Percentiles rank a stretch among this genome's conserved stretches.
These are phyloP conservation scores for Zizania palustris DNA, from an alignment of 202 grass and related monocot genomes.

Conservation along the genomic window DNA sequence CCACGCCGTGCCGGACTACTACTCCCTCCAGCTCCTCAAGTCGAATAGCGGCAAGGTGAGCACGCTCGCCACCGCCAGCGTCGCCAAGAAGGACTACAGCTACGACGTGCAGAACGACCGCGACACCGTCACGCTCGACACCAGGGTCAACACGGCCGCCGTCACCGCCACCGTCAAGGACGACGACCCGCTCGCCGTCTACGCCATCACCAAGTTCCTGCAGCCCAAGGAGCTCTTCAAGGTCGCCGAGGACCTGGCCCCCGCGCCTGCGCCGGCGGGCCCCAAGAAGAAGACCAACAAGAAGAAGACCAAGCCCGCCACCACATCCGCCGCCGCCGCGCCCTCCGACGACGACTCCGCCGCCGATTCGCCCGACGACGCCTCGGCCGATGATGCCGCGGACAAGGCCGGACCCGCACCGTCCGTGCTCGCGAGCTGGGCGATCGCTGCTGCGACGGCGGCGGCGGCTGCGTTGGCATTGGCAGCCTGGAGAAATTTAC, in stretches of 20 bases:
- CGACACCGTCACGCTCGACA: slow-evolving; percentile 59
- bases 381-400: slow-evolving; percentile 35
- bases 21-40: slow-evolving; percentile 83
- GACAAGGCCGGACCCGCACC: slow-evolving; percentile 44
- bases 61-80: slow-evolving; percentile 68
- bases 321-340: slow-evolving; percentile 16
- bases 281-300: slow-evolving; percentile 61
- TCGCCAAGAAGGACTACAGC: slow-evolving; percentile 65
- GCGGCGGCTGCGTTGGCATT: slow-evolving; percentile 32
- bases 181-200: slow-evolving; percentile 68
- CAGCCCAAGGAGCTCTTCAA: slow-evolving; percentile 81
- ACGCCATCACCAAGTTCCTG: slow-evolving; percentile 68
- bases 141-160: slow-evolving; percentile 50
- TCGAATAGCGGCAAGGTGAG: slow-evolving; percentile 74
- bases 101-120: slow-evolving; percentile 56
- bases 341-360: slow-evolving; percentile 40
- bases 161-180: slow-evolving; percentile 62
- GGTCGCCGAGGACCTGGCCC: slow-evolving; percentile 39
- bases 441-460: not conserved
- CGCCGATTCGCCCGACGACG: slow-evolving; percentile 36
- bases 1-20: slow-evolving; percentile 83
- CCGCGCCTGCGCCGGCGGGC: slow-evolving; percentile 51
- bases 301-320: slow-evolving; percentile 30
- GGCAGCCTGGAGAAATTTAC: no score
- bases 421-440: slow-evolving; percentile 7